Conservation (phyloP, 139 green algal species). For the Gonium pectorale region DNA sequence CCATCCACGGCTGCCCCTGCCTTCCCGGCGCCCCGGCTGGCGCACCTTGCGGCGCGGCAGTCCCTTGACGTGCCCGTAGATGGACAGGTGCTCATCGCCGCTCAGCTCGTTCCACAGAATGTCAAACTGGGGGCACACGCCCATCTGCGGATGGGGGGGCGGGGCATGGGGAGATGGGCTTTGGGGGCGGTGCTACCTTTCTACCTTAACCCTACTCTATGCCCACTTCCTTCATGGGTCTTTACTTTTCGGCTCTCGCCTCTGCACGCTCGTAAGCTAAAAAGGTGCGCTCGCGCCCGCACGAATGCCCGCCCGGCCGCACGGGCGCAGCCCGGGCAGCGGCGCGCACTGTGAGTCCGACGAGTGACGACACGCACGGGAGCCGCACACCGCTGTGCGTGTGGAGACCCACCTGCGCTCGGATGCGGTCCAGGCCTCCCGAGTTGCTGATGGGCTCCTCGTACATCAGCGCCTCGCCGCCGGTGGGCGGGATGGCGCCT, state of each 20-base stretch:
- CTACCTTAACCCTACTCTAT: too few relatives aligned
- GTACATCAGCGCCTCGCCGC: conserved; percentile 87
- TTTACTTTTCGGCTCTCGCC: too few relatives aligned
- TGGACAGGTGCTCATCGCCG: conserved; percentile 89
- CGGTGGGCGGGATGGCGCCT: conserved; percentile 58
- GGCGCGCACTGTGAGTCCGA: neutral
- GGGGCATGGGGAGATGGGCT: conserved; percentile 75
- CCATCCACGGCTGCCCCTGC: neutral
- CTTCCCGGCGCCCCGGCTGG: neutral
- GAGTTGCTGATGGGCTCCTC: conserved; percentile 73
- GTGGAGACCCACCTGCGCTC: conserved; percentile 73
- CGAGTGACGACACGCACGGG: neutral
- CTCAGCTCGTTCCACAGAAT: conserved; percentile 94
- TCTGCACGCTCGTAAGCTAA: too few relatives aligned
- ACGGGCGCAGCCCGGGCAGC: too few relatives aligned
- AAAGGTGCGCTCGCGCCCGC: too few relatives aligned
- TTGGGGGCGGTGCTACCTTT: too few relatives aligned
- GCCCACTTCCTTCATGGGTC: too few relatives aligned
- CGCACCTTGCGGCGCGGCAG: conserved; percentile 46
- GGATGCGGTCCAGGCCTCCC: conserved; percentile 80
- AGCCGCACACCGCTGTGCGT: conserved; percentile 33
- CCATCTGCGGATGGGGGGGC: conserved; percentile 69
- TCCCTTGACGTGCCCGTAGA: conserved; percentile 92
- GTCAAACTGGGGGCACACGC: conserved; percentile 97
- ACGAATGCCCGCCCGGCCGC: too few relatives aligned